A percentile compares a stretch with the other conserved stretches of the same genome.
Evolutionary conservation across 2,329 filamentous ascomycete genomes (phyloP).

Genomic region (Colletotrichum melonis): DNA sequence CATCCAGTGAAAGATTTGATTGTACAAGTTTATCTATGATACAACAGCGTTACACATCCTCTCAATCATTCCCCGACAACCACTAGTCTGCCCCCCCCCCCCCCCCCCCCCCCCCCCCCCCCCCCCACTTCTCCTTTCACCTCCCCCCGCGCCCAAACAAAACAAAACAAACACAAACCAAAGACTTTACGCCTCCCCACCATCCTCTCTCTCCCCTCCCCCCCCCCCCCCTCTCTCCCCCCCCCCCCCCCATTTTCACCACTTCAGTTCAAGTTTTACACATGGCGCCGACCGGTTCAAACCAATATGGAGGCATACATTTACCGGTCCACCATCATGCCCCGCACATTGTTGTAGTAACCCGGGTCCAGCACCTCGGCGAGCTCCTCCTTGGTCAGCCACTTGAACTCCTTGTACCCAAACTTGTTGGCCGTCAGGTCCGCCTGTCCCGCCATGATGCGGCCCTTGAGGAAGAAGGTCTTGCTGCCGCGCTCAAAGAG

Average conservation of each 20-base stretch:
- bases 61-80: slow-evolving; percentile 37
- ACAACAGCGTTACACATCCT: slow-evolving; percentile 43
- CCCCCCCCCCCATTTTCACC: not conserved
- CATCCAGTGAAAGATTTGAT: slow-evolving; percentile 31
- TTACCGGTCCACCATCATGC: slow-evolving; percentile 86
- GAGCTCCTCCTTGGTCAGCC: slow-evolving; percentile 92
- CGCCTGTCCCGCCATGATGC: slow-evolving; percentile 97
- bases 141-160: no score
- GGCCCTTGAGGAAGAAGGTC: slow-evolving; percentile 94
- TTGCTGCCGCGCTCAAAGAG: slow-evolving; percentile 72
- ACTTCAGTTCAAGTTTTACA: no score
- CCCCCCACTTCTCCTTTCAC: no score
- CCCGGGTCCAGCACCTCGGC: slow-evolving; percentile 70
- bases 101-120: not conserved
- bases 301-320: no score
- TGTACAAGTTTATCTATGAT: slow-evolving; percentile 50
- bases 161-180: no score
- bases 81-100: not conserved
- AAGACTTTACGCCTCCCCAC: no score
- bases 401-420: slow-evolving; percentile 86
- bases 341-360: slow-evolving; percentile 81
- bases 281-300: no score
- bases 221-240: no score
- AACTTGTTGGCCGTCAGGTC: slow-evolving; percentile 78
- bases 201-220: no score